Conservation (phyloP, 2,329 filamentous ascomycete genomes). For the Cryphonectria nitschkei region DNA sequence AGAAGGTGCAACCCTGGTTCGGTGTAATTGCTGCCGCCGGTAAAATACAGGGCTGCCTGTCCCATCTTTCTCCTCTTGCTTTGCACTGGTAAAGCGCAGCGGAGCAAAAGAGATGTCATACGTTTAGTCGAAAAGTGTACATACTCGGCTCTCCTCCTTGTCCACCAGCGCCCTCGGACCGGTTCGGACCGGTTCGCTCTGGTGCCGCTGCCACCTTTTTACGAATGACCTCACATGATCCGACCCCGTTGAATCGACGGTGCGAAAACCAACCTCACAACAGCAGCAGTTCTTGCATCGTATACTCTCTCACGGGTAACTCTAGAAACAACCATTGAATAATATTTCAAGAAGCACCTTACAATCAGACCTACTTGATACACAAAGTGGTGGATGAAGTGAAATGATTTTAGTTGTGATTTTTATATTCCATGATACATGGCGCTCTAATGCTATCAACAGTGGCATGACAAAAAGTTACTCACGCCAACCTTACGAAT, state of each 20-base stretch:
- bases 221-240: not conserved
- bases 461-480: not conserved
- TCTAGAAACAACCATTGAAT: no score
- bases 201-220: not conserved
- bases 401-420: not conserved
- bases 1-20: constrained; percentile 8
- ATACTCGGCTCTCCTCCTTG: not conserved
- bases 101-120: not conserved
- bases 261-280: not conserved
- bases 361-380: not conserved
- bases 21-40: constrained; percentile 23
- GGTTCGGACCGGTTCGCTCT: not conserved
- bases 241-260: not conserved
- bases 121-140: not conserved
- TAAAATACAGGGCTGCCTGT: not conserved
- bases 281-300: no score
- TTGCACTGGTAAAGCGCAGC: not conserved
- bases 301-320: no score
- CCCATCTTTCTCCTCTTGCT: not conserved
- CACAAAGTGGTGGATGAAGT: not conserved
- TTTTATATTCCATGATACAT: not conserved
- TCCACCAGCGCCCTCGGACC: not conserved
- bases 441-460: constrained; percentile 6
- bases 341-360: not conserved
- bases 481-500: not conserved